Evolutionary conservation across 192 early-diverging fungal genomes (phyloP).

Genomic region (Haplosporangium gracile): DNA sequence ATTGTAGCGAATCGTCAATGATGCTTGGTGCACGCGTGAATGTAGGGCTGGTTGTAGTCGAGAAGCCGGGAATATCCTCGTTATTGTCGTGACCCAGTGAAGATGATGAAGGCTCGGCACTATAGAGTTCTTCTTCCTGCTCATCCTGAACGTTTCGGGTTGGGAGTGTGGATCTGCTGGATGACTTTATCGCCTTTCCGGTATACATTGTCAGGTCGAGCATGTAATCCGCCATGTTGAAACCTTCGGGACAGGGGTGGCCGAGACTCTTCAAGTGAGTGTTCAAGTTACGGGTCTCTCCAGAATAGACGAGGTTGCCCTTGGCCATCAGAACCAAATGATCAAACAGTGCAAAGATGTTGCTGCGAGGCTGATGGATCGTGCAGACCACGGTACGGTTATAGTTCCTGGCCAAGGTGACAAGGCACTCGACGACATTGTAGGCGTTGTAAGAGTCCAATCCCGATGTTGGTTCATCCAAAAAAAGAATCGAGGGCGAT

Average conservation of each 20-base stretch:
- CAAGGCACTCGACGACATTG: slow-evolving; percentile 93
- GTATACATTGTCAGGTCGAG: slow-evolving; percentile 79
- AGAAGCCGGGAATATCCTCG: neutral
- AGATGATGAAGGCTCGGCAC: neutral
- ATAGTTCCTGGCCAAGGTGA: slow-evolving; percentile 72
- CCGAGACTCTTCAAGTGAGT: slow-evolving; percentile 83
- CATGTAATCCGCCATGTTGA: slow-evolving; percentile 94
- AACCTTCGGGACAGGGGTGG: slow-evolving; percentile 86
- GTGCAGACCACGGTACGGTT: slow-evolving; percentile 91
- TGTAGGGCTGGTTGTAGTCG: slow-evolving; percentile 12
- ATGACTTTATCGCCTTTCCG: slow-evolving; percentile 20
- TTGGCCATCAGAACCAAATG: slow-evolving; percentile 87
- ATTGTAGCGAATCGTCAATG: slow-evolving; percentile 43
- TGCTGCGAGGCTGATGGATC: slow-evolving; percentile 95
- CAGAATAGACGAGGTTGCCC: slow-evolving; percentile 88
- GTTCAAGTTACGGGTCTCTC: slow-evolving; percentile 72
- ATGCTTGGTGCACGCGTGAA: slow-evolving; percentile 39
- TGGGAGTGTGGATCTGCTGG: slow-evolving; percentile 11
- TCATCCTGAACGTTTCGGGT: slow-evolving; percentile 14
- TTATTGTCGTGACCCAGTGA: neutral
- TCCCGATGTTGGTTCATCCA: slow-evolving; percentile 89
- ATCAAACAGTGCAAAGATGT: slow-evolving; percentile 94
- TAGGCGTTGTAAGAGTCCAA: slow-evolving; percentile 95
- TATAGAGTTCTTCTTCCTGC: slow-evolving; percentile 37
- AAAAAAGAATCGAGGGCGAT: slow-evolving; percentile 88